phyloP scores from a whole-genome alignment of 352 stramenopile genomes.

The Globisporangium parvum region DNA sequence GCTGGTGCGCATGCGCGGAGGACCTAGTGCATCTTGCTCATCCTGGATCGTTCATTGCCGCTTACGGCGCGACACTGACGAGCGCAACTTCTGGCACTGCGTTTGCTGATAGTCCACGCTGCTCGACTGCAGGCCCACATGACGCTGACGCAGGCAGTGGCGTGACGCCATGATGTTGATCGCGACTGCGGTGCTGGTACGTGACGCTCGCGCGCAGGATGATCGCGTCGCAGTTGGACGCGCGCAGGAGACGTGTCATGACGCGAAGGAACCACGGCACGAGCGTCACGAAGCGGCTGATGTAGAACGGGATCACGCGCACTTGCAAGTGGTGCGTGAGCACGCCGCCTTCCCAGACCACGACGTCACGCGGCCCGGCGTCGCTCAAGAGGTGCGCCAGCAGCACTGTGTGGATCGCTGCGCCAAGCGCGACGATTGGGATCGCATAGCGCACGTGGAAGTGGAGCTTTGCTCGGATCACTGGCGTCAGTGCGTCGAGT shows the following conservation, averaged over 20 bases:
- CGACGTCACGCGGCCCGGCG: constrained; percentile 3
- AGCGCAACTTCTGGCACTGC: too few species aligned
- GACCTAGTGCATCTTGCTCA: too few species aligned
- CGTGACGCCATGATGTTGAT: neutral
- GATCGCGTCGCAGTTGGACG: constrained; percentile 11
- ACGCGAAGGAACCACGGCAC: constrained; percentile 9
- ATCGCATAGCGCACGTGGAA: constrained; percentile 10
- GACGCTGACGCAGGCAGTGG: neutral
- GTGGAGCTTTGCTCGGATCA: constrained; percentile 16
- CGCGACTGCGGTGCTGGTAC: constrained; percentile 6
- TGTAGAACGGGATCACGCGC: constrained; percentile 10
- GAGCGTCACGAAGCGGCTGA: constrained; percentile 13
- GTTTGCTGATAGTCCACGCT: too few species aligned
- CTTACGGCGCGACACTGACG: too few species aligned
- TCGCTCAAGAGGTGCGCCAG: constrained; percentile 6
- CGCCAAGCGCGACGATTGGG: neutral
- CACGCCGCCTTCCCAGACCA: constrained; percentile 10
- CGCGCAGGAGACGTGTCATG: constrained; percentile 2
- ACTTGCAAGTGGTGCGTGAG: constrained; percentile 5
- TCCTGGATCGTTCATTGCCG: too few species aligned
- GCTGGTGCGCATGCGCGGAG: neutral
- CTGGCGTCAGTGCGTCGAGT: constrained; percentile 21
- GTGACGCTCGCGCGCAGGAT: constrained; percentile 21
- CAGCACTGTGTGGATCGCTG: neutral
- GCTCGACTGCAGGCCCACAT: too few species aligned